A percentile compares a stretch with the other conserved stretches of the same genome.
phyloP scores from a whole-genome alignment of 1,139 yeast genomes.

The Pneumocystis canis region DNA sequence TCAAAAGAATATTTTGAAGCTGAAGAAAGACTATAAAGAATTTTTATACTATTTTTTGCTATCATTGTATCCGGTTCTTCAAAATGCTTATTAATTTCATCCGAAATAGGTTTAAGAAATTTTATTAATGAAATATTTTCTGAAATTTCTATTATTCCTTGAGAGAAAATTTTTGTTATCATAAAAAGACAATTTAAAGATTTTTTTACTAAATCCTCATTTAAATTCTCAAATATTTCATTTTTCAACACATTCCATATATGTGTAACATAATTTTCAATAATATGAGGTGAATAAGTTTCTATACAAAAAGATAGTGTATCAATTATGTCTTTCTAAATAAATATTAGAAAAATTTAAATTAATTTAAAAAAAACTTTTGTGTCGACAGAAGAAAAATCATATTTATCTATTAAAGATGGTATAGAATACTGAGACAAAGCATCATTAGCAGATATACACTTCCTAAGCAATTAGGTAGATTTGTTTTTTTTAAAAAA shows the following conservation, averaged over 20 bases:
- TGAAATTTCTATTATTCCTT: slow-evolving; percentile 26
- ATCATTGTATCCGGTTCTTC: slow-evolving; percentile 38
- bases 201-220: slow-evolving; percentile 29
- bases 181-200: slow-evolving; percentile 37
- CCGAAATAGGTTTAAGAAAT: slow-evolving; percentile 26
- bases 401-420: slow-evolving; percentile 65
- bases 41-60: slow-evolving; percentile 43
- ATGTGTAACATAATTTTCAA: slow-evolving; percentile 47
- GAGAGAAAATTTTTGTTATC: slow-evolving; percentile 26
- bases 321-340: not conserved
- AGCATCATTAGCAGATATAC: slow-evolving; percentile 47
- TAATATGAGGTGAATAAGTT: slow-evolving; percentile 34
- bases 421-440: slow-evolving; percentile 67
- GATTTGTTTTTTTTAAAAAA: not conserved
- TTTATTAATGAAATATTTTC: slow-evolving; percentile 15
- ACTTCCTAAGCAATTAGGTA: slow-evolving; percentile 15
- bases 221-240: slow-evolving; percentile 58
- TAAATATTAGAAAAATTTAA: not conserved
- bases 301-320: slow-evolving; percentile 32
- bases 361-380: slow-evolving; percentile 52
- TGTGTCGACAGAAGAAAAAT: slow-evolving; percentile 67
- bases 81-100: slow-evolving; percentile 47
- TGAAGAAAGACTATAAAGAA: slow-evolving; percentile 44
- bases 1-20: slow-evolving; percentile 34
- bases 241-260: slow-evolving; percentile 82